Base-by-base conservation (phyloP, 2,329 filamentous ascomycete genomes). In the Penicillium sp. region DNA sequence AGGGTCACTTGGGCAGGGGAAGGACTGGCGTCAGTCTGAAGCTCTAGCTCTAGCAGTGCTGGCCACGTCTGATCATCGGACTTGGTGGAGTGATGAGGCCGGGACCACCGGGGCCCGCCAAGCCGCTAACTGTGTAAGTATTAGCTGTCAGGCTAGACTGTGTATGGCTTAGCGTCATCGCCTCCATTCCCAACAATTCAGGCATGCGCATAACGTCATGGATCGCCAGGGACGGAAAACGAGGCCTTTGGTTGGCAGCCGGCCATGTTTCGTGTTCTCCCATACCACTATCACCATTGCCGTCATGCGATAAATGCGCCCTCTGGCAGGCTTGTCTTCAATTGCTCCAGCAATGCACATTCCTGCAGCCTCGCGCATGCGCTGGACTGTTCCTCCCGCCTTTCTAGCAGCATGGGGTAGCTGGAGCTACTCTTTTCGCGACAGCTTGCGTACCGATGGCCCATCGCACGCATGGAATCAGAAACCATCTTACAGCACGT, bases 331-430 rank as follows among this genome's bases (percentile, higher is more conserved):
- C 48, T 50, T 58, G 50, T 59, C 52, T 45, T 55, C 57, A 55
- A 55, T 65, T 57, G 60, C 63, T 61, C 47, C 58, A 46, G 67
- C 61, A 60, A 74, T 75, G 72, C 68, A 67, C 60, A 66, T 66
- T 62, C 63, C 68, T 52, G 68, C 64, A 60, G 60, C 65, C 52
- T 62, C 67, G 52, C 65, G 66, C 52, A 57, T 73, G 51, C 66
- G 66, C 53, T 74, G 72, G 71, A 67, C 69, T 43, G 64, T 71
- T 47, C 67, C 71, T 50, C 68, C 72, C 23, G 69, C 57, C 12
- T 59, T 59, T 21, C 51, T 59, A 9, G 57, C 57, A 8, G 57
- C 57, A 33, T 59, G 57, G 57, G 45, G 53, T 20, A 47, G 48
- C 28, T 56, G 49, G 53, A 51, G 38, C 14, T 56, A 45, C 47